A percentile compares a stretch with the other conserved stretches of the same genome.
Conservation (phyloP, 2,329 filamentous ascomycete genomes). For the Fusarium decemcellulare region DNA sequence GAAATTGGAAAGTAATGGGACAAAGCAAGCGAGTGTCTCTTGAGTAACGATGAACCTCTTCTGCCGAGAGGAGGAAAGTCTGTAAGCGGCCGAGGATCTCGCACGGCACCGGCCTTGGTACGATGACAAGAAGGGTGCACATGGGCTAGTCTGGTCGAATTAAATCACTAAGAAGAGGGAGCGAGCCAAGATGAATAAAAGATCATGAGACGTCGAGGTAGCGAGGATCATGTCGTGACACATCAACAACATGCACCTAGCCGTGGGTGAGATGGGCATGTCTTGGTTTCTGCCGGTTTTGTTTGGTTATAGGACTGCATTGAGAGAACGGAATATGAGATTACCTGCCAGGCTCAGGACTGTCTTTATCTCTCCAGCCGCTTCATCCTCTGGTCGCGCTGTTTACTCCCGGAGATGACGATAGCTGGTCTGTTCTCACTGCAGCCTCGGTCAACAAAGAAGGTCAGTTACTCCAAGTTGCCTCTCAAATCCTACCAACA, state of each 20-base stretch:
- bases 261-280: slow-evolving; percentile 18
- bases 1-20: background rate
- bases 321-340: too few relatives aligned
- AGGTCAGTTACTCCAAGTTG: too few relatives aligned
- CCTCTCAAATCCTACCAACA: too few relatives aligned
- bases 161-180: background rate
- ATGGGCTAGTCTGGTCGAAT: background rate
- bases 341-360: background rate
- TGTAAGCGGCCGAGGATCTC: slow-evolving; percentile 12
- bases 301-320: background rate
- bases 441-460: too few relatives aligned
- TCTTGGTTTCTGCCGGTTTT: slow-evolving; percentile 6
- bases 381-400: too few relatives aligned
- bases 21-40: background rate
- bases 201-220: slow-evolving; percentile 27
- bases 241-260: slow-evolving; percentile 29
- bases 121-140: background rate
- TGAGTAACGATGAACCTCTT: background rate
- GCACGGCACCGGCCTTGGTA: slow-evolving; percentile 7
- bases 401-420: too few relatives aligned
- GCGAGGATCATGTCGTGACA: slow-evolving; percentile 33
- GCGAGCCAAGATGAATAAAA: background rate
- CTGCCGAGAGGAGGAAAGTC: background rate
- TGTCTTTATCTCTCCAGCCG: background rate
- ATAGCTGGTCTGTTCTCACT: too few relatives aligned